Evolutionary conservation across 140 eudicot species (phyloP).

Genomic region (Ambrosia hybrid): DNA sequence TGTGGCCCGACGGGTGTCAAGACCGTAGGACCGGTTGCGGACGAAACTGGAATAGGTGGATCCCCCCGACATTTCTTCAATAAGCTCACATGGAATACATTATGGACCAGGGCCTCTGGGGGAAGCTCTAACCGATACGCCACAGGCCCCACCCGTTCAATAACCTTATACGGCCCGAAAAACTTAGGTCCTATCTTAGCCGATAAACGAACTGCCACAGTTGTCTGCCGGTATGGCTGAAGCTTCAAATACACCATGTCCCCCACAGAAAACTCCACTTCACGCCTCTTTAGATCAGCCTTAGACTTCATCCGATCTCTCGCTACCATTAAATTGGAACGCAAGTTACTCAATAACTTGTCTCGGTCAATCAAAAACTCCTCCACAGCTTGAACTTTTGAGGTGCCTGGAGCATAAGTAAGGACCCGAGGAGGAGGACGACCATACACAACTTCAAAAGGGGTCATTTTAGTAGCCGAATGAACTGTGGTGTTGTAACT

Average conservation of each 20-base stretch:
- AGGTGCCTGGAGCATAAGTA: not conserved
- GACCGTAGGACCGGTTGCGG: too few species aligned
- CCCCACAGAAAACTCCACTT: not conserved
- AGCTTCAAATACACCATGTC: not conserved
- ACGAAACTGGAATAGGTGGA: not conserved
- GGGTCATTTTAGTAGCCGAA: not conserved
- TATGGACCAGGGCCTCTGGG: not conserved
- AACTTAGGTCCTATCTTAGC: not conserved
- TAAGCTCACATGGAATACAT: not conserved
- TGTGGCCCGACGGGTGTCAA: not conserved
- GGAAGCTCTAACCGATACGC: conserved; percentile 1
- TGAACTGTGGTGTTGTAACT: conserved; percentile 1
- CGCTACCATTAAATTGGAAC: not conserved
- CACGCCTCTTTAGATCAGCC: not conserved
- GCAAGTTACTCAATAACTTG: not conserved
- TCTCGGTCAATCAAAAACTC: not conserved
- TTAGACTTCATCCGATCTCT: not conserved
- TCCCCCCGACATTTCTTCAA: not conserved
- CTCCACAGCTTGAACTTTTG: not conserved
- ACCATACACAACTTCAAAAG: conserved; percentile 16
- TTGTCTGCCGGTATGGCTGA: not conserved
- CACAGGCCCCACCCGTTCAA: conserved; percentile 7
- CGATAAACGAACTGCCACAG: not conserved
- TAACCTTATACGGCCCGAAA: not conserved
- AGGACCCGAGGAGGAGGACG: not conserved